Evolutionary conservation across 306 rosid genomes (phyloP).

Genomic region (Alnus rubra): DNA sequence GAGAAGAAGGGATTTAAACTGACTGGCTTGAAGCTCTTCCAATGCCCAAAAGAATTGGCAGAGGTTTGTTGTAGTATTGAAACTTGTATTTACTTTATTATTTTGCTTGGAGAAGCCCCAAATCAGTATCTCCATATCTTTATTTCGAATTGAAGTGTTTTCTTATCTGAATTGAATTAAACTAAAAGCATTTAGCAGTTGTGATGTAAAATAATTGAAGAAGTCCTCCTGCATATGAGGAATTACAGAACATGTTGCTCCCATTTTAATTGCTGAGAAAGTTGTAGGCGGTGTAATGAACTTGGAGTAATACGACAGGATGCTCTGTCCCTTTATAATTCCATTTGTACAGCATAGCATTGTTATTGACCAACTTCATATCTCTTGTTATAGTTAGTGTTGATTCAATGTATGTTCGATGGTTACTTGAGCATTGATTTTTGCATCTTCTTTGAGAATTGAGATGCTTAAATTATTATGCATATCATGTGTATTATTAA

Average conservation of each 20-base stretch:
- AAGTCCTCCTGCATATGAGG: background rate
- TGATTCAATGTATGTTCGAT: background rate
- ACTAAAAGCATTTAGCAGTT: background rate
- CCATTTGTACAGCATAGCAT: background rate
- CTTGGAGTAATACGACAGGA: background rate
- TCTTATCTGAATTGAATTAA: background rate
- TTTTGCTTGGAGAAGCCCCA: slow-evolving; percentile 7
- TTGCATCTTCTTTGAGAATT: slow-evolving; percentile 5
- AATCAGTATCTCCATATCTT: background rate
- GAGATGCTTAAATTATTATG: slow-evolving; percentile 14
- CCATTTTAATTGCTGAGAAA: slow-evolving; percentile 1
- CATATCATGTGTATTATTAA: slow-evolving; percentile 9
- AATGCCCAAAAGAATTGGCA: slow-evolving; percentile 86
- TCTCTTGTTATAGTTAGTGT: slow-evolving; percentile 10
- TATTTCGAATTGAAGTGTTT: background rate
- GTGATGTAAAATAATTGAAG: background rate
- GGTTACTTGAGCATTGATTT: slow-evolving; percentile 23
- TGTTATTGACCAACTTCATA: slow-evolving; percentile 5
- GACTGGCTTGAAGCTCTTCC: slow-evolving; percentile 89
- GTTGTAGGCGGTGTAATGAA: background rate
- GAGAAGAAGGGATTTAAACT: slow-evolving; percentile 95
- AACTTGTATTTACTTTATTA: slow-evolving; percentile 14
- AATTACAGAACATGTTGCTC: background rate
- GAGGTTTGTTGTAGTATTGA: slow-evolving; percentile 58
- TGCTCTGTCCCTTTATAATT: too few relatives aligned